A percentile compares a stretch with the other conserved stretches of the same genome.
Evolutionary conservation across 2,329 filamentous ascomycete species (phyloP).

Genomic region (Claviceps pazoutovae): DNA sequence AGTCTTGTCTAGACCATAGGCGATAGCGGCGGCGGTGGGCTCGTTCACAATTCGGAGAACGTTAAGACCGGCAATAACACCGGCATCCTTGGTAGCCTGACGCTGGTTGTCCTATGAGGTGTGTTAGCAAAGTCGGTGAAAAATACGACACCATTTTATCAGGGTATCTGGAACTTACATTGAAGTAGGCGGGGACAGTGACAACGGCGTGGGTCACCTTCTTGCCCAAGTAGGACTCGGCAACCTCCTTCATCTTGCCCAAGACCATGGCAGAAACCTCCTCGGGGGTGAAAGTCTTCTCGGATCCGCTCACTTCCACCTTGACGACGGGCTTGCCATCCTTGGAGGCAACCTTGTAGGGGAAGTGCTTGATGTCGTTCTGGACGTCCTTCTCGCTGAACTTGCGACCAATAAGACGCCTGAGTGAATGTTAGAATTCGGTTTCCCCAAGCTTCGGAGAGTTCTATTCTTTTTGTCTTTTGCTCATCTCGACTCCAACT

Average conservation of each 20-base stretch:
- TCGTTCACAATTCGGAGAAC: constrained; percentile 95
- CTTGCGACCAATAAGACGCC: constrained; percentile 76
- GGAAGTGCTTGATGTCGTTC: constrained; percentile 94
- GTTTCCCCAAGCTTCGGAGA: background rate
- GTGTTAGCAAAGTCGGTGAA: background rate
- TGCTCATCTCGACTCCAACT: constrained; percentile 21
- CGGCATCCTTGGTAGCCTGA: constrained; percentile 93
- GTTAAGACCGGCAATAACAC: constrained; percentile 81
- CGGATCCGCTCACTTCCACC: constrained; percentile 50
- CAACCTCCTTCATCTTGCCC: constrained; percentile 74
- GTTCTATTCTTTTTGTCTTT: too few relatives aligned
- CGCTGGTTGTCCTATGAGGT: constrained; percentile 62
- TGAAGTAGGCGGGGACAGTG: constrained; percentile 95
- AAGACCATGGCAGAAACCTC: constrained; percentile 71
- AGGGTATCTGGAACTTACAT: constrained; percentile 27
- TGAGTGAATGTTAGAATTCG: constrained; percentile 17
- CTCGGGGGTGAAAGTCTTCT: constrained; percentile 67
- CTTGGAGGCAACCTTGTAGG: constrained; percentile 85
- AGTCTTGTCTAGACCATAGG: constrained; percentile 84
- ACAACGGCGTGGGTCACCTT: constrained; percentile 81
- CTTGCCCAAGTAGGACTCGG: constrained; percentile 67
- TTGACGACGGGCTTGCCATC: constrained; percentile 78
- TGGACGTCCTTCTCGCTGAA: constrained; percentile 76
- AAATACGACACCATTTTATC: background rate
- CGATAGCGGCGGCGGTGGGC: constrained; percentile 87